phyloP scores from a whole-genome alignment of 2,329 filamentous ascomycete genomes.

The Fusarium palustre region DNA sequence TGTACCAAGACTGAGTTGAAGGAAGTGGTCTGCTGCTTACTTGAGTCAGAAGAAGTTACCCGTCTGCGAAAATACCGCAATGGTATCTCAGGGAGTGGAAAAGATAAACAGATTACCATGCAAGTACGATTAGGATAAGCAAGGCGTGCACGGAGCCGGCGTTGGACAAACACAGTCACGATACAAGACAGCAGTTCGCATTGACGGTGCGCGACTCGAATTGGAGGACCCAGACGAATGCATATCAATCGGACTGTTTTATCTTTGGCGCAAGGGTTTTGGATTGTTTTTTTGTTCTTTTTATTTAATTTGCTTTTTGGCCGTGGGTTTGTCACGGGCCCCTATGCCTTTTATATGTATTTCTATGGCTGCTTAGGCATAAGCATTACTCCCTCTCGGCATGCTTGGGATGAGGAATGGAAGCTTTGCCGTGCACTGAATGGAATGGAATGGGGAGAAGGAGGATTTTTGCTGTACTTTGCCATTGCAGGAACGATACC shows the following conservation, averaged over 20 bases:
- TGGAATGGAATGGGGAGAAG: conserved; percentile 16
- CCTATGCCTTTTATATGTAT: conserved; percentile 34
- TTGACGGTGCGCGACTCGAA: conserved; percentile 21
- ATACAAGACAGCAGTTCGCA: conserved; percentile 21
- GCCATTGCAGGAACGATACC: conserved; percentile 48
- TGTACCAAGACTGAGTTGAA: background rate
- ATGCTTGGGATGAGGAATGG: conserved; percentile 22
- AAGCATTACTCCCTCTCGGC: conserved; percentile 11
- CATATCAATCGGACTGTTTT: conserved; percentile 44
- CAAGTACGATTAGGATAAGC: conserved; percentile 26
- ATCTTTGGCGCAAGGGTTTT: conserved; percentile 44
- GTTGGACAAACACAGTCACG: conserved; percentile 40
- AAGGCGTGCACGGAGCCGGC: conserved; percentile 44
- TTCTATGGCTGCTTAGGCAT: conserved; percentile 33
- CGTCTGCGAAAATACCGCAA: background rate
- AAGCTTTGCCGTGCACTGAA: conserved; percentile 1
- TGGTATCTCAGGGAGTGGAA: background rate
- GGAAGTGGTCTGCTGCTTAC: background rate
- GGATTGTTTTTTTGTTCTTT: conserved; percentile 6
- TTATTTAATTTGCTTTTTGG: background rate
- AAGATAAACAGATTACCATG: conserved; percentile 8
- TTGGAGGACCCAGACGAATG: conserved; percentile 31
- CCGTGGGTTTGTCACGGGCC: conserved; percentile 10
- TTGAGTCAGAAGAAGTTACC: background rate
- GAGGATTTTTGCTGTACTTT: conserved; percentile 46